Evolutionary conservation across 225 moss, liverwort and hornwort species (phyloP), one percentile per base, ranked within the genome.

Genomic region (Sphagnum tenellum): DNA sequence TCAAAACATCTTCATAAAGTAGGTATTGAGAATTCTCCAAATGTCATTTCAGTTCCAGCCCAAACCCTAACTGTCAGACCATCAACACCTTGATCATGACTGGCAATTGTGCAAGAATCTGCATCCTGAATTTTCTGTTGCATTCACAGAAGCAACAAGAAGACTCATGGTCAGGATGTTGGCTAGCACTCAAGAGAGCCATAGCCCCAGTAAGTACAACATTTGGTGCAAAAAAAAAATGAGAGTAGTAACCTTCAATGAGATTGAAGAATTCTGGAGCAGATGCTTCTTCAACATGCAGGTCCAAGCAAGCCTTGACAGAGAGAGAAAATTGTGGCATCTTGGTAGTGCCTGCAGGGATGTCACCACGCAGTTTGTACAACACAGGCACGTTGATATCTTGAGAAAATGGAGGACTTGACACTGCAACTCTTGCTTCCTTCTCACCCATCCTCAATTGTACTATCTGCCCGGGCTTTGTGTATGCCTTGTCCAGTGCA

Each of bases 321-420:
- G 91, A 91, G 8, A 94, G 66, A 4, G 87, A 89, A 69, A 44
- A 91, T 3, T 83, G 81, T 2, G 94, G 81, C 60, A 91, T 0
- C 79, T 94, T 94, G 46, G 83, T 79, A 50, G 86, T 91, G 47
- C 94, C 94, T 0, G 94, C 94, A 53, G 94, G 94, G 59, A 94
- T 94, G 64, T 94, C 94, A 4, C 94, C 94, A 13, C 94, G 83
- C n/a, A 91, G 76, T 78, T 94, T 94, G 63, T 84, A 82, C 64
- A 94, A 64, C 64, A 94, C 87, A 0, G 85, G 69, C 2, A 49
- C 8, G 56, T 94, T 94, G 63, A 81, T 72, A 59, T 86, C 80
- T 29, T 77, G 67, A 3, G 94, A 86, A 64, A 91, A 80, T 7
- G 91, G 94, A 60, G 86, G 49, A 73, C 89, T 87, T 55, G 94